Percentiles rank a stretch among this genome's conserved stretches.
Conservation (phyloP, 2,329 filamentous ascomycete species). For the Alternaria tenuissima region DNA sequence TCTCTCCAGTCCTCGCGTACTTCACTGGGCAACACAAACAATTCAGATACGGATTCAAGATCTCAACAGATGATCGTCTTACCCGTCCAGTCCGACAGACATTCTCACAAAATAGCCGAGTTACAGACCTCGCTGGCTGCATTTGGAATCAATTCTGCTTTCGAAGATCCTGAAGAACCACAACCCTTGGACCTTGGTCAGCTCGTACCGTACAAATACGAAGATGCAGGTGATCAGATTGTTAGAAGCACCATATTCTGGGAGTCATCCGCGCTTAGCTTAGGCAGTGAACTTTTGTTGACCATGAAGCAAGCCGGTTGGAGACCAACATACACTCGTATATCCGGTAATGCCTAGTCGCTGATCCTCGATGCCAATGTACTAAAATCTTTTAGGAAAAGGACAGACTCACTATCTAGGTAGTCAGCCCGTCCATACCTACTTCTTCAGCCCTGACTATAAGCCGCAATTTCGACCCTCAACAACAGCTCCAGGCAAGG, state of each 20-base stretch:
- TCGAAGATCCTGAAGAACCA: slow-evolving; percentile 1
- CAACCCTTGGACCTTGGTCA: not conserved
- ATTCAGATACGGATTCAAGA: not conserved
- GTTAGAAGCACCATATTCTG: slow-evolving; percentile 31
- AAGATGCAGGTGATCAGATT: not conserved
- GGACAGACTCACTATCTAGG: slow-evolving; percentile 33
- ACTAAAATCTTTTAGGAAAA: not conserved
- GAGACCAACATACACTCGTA: slow-evolving; percentile 27
- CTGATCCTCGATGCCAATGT: not conserved
- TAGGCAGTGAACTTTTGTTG: slow-evolving; percentile 31
- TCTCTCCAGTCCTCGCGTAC: slow-evolving; percentile 5
- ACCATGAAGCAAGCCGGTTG: slow-evolving; percentile 27
- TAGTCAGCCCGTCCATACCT: slow-evolving; percentile 28
- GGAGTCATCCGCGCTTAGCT: slow-evolving; percentile 21
- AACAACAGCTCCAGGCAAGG: not conserved
- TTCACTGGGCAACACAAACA: not conserved
- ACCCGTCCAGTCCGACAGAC: not conserved
- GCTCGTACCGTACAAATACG: not conserved
- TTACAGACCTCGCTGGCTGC: slow-evolving; percentile 4
- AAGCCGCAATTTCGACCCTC: slow-evolving; percentile 23
- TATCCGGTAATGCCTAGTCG: slow-evolving; percentile 18
- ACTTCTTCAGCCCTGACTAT: slow-evolving; percentile 34
- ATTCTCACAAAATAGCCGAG: not conserved
- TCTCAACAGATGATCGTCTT: slow-evolving; percentile 7
- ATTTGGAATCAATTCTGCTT: not conserved